Base-by-base conservation (phyloP, 129 eudicot species). In the Oenanthe sinensis region DNA sequence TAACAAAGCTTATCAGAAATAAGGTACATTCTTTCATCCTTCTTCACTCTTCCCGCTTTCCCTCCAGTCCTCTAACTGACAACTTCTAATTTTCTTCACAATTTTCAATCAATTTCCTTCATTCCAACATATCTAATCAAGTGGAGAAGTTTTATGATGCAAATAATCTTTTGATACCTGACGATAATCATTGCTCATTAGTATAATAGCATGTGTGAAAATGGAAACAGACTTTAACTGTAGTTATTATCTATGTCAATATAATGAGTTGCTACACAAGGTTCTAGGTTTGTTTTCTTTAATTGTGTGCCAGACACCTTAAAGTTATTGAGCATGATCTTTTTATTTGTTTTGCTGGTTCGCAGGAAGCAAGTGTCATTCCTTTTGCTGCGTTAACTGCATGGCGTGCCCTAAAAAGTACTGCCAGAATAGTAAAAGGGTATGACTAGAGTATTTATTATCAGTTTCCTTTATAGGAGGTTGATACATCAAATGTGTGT, bases 321-420 rank as follows among this genome's bases (percentile, higher is more conserved):
- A 17, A 39, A 60, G 8, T 58, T 9, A 24, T 71, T 37, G 58
- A 52, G 46, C 60, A 77, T 68, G 39, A 24, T 30, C 3, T 63
- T 24, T 4, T 20, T 11, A 11, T n/a, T 3, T 62, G 39, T 26
- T 63, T 28, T 83, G 48, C 50, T 43, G 74, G 60, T 77, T 45
- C 55, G 77, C 94, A 95, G 97, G 98, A 91, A 77, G 97, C 98
- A 68, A 83, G 96, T 81, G 96, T 94, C 45, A 95, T 95, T 82
- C 97, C 97, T 73, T 95, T 95, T 85, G 94, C 98, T 84, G 94
- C 97, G 40, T 82, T 91, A 85, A 95, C 98, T 82, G 98, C 98
- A 80, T 95, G 98, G 98, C 96, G 98, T 83, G 98, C 97, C 30
- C 81, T 95, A 58, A 91, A 84, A 85, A 85, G 96, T 55, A 91